Evolutionary conservation across 2,329 filamentous ascomycete genomes (phyloP).

Genomic region (Gaeumannomyces sp.): DNA sequence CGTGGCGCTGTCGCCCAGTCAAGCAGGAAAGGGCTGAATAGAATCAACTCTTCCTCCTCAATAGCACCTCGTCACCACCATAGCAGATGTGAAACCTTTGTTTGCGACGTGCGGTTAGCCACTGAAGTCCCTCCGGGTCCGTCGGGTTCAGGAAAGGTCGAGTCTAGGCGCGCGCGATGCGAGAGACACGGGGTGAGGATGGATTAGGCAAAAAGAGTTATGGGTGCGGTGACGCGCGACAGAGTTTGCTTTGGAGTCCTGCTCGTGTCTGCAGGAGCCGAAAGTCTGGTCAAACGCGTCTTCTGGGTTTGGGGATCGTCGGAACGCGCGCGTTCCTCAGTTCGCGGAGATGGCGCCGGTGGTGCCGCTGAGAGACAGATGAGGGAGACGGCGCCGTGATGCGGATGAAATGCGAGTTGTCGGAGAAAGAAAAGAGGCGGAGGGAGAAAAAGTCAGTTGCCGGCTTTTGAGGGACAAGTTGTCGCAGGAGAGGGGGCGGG

Average conservation of each 20-base stretch:
- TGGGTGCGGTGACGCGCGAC: not conserved
- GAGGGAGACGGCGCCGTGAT: not conserved
- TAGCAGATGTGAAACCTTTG: constrained; percentile 13
- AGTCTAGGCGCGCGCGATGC: too few species aligned
- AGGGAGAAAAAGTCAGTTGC: not conserved
- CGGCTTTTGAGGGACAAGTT: not conserved
- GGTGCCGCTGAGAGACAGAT: not conserved
- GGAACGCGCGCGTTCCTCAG: not conserved
- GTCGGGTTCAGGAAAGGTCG: not conserved
- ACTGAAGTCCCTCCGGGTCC: not conserved
- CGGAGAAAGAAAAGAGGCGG: not conserved
- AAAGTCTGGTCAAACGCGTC: not conserved
- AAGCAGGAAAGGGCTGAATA: constrained; percentile 19
- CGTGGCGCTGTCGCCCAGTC: constrained; percentile 2
- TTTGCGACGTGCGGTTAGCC: not conserved
- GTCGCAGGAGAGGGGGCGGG: not conserved
- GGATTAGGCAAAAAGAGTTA: not conserved
- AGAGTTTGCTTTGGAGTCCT: not conserved
- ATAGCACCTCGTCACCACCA: constrained; percentile 20
- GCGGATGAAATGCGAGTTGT: not conserved
- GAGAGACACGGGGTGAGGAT: not conserved
- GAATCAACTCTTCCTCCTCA: constrained; percentile 18
- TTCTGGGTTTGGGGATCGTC: not conserved
- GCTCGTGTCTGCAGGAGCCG: not conserved
- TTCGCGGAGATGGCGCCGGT: not conserved